phyloP scores from a whole-genome alignment of 1,139 yeast genomes.

The Taphrina pruni region DNA sequence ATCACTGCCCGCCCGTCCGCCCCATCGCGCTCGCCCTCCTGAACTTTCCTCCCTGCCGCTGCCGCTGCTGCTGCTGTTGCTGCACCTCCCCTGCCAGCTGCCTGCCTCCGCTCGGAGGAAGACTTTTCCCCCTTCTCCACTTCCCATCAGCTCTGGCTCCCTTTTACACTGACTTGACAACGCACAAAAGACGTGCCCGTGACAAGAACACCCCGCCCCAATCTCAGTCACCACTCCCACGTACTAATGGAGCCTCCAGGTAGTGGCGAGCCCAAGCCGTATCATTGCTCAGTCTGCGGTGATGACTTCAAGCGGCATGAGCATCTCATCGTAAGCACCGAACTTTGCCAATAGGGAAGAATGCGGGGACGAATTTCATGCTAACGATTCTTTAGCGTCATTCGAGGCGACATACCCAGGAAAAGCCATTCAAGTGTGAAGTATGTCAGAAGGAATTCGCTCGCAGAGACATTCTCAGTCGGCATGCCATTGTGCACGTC shows the following conservation, averaged over 20 bases:
- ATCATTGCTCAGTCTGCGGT: constrained; percentile 32
- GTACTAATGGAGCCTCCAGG: constrained; percentile 24
- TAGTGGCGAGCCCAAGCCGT: constrained; percentile 30
- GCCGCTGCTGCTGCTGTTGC: no score
- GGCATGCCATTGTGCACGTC: constrained; percentile 36
- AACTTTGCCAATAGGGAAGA: not conserved
- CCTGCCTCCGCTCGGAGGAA: constrained; percentile 4
- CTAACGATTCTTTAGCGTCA: constrained; percentile 24
- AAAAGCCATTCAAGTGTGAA: constrained; percentile 39
- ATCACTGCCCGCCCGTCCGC: no score
- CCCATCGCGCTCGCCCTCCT: no score
- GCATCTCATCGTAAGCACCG: constrained; percentile 32
- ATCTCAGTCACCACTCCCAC: no score
- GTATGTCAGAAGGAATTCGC: constrained; percentile 38
- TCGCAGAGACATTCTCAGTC: constrained; percentile 33
- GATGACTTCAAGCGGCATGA: constrained; percentile 40
- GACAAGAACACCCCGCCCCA: not conserved
- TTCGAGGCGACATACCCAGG: constrained; percentile 35
- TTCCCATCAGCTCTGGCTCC: not conserved
- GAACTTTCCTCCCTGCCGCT: no score
- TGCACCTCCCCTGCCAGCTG: no score
- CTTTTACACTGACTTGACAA: not conserved
- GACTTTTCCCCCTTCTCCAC: constrained; percentile 15
- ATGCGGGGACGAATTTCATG: constrained; percentile 9
- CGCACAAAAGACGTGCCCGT: constrained; percentile 6